Base-by-base conservation (phyloP, 495 filamentous ascomycete genomes). In the Venustampulla echinocandica region DNA sequence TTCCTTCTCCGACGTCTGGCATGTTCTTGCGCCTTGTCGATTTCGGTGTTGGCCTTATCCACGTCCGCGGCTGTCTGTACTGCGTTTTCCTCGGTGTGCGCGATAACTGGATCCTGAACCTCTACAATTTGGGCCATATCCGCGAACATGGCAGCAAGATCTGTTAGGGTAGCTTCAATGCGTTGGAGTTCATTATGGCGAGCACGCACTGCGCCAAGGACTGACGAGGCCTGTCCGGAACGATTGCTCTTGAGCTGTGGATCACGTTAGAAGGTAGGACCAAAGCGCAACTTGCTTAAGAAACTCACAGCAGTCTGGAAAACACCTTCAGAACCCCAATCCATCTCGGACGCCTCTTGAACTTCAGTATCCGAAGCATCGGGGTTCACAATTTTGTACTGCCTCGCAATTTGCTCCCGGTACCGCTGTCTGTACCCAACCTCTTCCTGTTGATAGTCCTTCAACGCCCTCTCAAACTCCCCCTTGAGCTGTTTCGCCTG, bases 351-450 rank as follows among this genome's bases (percentile, higher is more conserved):
- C 2, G 82, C 82, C 57, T 80, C 66, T 13, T 67, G 64, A 37
- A 85, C 75, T 60, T 86, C 79, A 10, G 63, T 61, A 42, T 84
- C 80, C 22, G 70, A 74, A 6, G 83, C 83, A 2, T 83, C 73
- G 28, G 82, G 82, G 60, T 87, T 86, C 45, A 87, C 81, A 56
- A 87, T 85, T 28, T 75, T 69, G 59, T 81, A 87, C 64, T 87
- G 83, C 47, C 83, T 73, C 42, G 75, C 70, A 58, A 86, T 84
- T 63, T 84, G 80, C 42, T 85, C 81, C 43, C 75, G 71, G 53
- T 83, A 84, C 39, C 79, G 66, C 53, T 71, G 65, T 53, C 74
- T 69, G 64, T 83, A 85, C n/a, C 64, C 65, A 36, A 68, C 63
- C 68, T 87, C 83, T 57, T 83, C 78, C 44, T 74, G 64, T 48